phyloP scores from a whole-genome alignment of 2,329 filamentous ascomycete species.

The Sclerotinia glacialis region DNA sequence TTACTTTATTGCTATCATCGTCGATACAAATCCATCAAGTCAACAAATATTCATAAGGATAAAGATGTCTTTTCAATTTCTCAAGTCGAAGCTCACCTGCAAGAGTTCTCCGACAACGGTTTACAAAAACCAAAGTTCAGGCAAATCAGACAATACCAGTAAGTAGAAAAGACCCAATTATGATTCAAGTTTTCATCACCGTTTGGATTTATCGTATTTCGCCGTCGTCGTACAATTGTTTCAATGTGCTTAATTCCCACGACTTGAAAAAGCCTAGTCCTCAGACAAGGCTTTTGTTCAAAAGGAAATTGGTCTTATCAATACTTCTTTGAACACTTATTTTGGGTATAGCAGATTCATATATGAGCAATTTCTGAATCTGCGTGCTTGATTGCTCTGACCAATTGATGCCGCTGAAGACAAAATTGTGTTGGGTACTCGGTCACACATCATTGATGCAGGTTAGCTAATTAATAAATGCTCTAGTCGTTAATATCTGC shows the following conservation, averaged over 20 bases:
- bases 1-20: not conserved
- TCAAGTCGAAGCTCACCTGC: not conserved
- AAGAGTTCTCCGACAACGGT: not conserved
- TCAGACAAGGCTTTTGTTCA: no score
- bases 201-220: not conserved
- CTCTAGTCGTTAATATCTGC: not conserved
- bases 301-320: no score
- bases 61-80: not conserved
- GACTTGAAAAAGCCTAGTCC: no score
- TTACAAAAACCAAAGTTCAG: not conserved
- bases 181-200: not conserved
- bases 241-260: no score
- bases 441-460: not conserved
- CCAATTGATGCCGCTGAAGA: not conserved
- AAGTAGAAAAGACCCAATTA: not conserved
- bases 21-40: not conserved
- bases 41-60: not conserved
- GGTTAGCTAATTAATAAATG: not conserved
- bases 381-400: not conserved
- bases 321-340: no score
- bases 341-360: no score
- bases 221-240: no score
- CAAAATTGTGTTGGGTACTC: not conserved
- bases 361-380: no score
- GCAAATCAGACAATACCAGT: not conserved